These are phyloP conservation scores for Diaporthe sp. DNA, from an alignment of 2,329 filamentous ascomycete species.

Conservation along the genomic window DNA sequence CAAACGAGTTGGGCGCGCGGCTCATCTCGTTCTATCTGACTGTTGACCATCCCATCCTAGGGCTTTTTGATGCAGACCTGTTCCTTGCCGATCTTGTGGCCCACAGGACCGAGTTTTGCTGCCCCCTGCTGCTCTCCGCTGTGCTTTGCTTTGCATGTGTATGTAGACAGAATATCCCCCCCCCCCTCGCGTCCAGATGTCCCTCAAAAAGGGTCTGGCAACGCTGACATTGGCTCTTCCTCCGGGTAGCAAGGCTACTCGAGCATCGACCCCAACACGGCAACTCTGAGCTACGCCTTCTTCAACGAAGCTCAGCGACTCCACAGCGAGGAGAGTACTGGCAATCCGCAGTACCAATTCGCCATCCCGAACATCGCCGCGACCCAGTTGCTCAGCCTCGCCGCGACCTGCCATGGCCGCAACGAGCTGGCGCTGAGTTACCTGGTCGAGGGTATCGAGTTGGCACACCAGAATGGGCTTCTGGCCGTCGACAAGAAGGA, in stretches of 20 bases:
- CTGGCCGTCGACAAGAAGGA: slow-evolving; percentile 6
- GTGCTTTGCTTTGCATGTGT: slow-evolving; percentile 37
- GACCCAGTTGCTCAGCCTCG: slow-evolving; percentile 27
- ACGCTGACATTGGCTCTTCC: background rate
- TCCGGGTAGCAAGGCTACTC: slow-evolving; percentile 31
- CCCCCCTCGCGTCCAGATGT: background rate
- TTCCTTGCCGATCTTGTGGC: slow-evolving; percentile 37
- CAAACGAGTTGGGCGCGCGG: slow-evolving; percentile 28
- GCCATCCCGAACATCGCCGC: slow-evolving; percentile 33
- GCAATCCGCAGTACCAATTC: slow-evolving; percentile 22
- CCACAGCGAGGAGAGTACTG: slow-evolving; percentile 25
- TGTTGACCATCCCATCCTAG: slow-evolving; percentile 35
- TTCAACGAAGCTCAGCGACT: slow-evolving; percentile 29
- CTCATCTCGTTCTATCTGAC: slow-evolving; percentile 36
- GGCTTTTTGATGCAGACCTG: slow-evolving; percentile 38
- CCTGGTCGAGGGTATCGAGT: slow-evolving; percentile 19
- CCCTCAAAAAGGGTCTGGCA: background rate
- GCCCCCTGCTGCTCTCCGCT: slow-evolving; percentile 34
- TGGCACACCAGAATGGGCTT: slow-evolving; percentile 32
- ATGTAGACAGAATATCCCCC: background rate
- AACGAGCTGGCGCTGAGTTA: slow-evolving; percentile 22
- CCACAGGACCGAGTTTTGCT: slow-evolving; percentile 35
- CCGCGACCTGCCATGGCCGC: slow-evolving; percentile 23
- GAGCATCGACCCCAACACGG: slow-evolving; percentile 21
- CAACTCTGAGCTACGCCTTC: slow-evolving; percentile 25